Base-by-base conservation (phyloP, 2,329 filamentous ascomycete genomes). In the Lachnum nothofagi region DNA sequence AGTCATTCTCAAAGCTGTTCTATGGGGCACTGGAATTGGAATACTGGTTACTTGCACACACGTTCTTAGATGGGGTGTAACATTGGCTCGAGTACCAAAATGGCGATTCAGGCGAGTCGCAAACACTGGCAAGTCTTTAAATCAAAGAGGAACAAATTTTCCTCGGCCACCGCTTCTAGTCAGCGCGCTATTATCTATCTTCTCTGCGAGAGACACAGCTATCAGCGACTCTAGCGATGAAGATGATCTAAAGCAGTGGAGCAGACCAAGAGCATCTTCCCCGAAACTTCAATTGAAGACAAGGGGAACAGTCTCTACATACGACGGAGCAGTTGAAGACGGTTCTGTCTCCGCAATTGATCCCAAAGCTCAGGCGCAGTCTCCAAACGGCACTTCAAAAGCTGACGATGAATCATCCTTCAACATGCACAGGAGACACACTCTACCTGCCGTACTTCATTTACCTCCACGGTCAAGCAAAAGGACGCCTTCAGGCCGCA, bases 31-130 rank as follows among this genome's bases (percentile, higher is more conserved):
- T n/a, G 90, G 91, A 1, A 67, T 96, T 24, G 77, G 80, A 39
- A 67, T 95, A 14, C 80, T 95, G 45, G 70, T 91, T 3, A 71
- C 80, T 5, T 94, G 89, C 63, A 80, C 81, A 24, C 77, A 82
- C 24, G 79, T 93, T 10, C 79, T 97, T 29, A 78, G 77, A 60
- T 94, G 88, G 86, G 90, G 88, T 39, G 85, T 97, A 45, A 79
- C 85, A 22, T 72, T 98, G 52, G 91, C 91, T 43, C 79, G 91
- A 49, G 88, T 97, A 16, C 93, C 93, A 2, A 89, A 83, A 60
- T 96, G 91, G 89, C 86, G 91, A 37, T 91, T 97, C 60, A 79
- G 82, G 59, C 80, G 83, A 47, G 70, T 75, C 23, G 52, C 35
- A 41, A 45, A 46, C 22, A 23, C 42, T 2, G 24, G 37, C 12